Evolutionary conservation across 1,284 basidiomycete species (phyloP).

Genomic region (Apiotrichum veenhuisii): DNA sequence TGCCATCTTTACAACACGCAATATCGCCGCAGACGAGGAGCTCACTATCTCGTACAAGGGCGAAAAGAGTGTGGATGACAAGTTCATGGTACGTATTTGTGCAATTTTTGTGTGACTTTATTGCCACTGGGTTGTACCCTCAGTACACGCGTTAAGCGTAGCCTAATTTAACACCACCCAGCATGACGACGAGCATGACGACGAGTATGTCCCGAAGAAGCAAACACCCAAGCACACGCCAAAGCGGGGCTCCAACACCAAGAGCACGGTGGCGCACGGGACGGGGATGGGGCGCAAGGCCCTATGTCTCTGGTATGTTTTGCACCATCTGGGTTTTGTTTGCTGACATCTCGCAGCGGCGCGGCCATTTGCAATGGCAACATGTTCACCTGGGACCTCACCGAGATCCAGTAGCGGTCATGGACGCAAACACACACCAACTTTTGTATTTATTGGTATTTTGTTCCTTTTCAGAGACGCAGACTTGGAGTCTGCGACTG

Average conservation of each 20-base stretch:
- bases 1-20: slow-evolving; percentile 64
- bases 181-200: slow-evolving; percentile 20
- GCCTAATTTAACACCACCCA: neutral
- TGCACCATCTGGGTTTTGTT: neutral
- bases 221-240: neutral
- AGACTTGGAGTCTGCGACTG: no score
- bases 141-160: no score
- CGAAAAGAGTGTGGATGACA: neutral
- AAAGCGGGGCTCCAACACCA: neutral
- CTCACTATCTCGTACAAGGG: slow-evolving; percentile 78
- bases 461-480: no score
- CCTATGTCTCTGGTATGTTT: slow-evolving; percentile 3
- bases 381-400: slow-evolving; percentile 23
- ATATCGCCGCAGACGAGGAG: slow-evolving; percentile 66
- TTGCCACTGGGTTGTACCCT: no score
- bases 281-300: neutral
- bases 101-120: no score
- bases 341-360: slow-evolving; percentile 12
- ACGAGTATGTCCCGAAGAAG: slow-evolving; percentile 3
- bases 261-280: neutral
- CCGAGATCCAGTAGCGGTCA: no score
- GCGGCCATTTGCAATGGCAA: slow-evolving; percentile 25
- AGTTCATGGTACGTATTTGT: no score
- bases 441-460: no score
- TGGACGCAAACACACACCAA: no score